Evolutionary conservation across 345 rosid genomes (phyloP).

Genomic region (Citrus hindsii): DNA sequence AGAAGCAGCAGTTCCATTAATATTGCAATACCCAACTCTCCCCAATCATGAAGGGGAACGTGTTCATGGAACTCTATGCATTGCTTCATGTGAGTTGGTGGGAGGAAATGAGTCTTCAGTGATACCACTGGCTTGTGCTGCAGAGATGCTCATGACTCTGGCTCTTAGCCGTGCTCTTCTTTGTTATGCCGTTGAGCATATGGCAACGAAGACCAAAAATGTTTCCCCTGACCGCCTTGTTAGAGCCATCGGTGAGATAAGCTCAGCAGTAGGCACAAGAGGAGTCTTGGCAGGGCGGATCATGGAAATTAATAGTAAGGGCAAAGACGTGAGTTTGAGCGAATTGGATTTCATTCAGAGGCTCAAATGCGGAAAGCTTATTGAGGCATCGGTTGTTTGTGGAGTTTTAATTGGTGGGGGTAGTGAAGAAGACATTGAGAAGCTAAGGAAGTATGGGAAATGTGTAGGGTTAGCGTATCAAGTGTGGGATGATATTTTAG

Average conservation of each 20-base stretch:
- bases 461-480: constrained; percentile 29
- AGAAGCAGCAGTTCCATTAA: constrained; percentile 41
- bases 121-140: constrained; percentile 59
- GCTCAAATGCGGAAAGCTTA: constrained; percentile 30
- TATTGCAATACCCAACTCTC: constrained; percentile 27
- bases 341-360: constrained; percentile 34
- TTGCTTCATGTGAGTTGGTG: constrained; percentile 57
- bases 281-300: constrained; percentile 56
- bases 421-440: constrained; percentile 16
- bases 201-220: neutral
- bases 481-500: constrained; percentile 32
- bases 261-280: constrained; percentile 38
- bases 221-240: constrained; percentile 24
- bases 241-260: constrained; percentile 40
- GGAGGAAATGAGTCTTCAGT: constrained; percentile 43
- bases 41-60: constrained; percentile 67
- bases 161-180: constrained; percentile 50
- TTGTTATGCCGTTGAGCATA: constrained; percentile 10
- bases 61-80: constrained; percentile 49
- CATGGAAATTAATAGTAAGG: constrained; percentile 44
- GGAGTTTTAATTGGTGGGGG: constrained; percentile 38
- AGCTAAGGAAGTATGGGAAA: constrained; percentile 27
- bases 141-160: constrained; percentile 65
- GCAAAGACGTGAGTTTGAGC: constrained; percentile 23
- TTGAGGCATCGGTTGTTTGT: constrained; percentile 32